These are phyloP conservation scores for Solanum chaucha DNA, from an alignment of 257 asterid species.

Conservation along the genomic window DNA sequence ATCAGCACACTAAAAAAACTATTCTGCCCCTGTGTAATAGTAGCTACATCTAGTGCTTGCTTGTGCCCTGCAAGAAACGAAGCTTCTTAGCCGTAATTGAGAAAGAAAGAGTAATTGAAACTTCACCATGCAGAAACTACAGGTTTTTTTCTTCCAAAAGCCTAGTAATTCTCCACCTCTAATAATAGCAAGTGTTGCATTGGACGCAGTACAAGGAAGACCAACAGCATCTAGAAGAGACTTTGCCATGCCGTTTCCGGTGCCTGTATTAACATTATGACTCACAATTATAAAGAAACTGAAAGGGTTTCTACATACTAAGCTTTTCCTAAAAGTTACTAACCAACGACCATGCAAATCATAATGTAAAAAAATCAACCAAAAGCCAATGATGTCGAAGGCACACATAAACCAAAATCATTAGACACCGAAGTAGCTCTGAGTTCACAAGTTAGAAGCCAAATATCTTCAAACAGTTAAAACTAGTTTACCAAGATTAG, in stretches of 20 bases:
- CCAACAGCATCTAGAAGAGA: slow-evolving; percentile 83
- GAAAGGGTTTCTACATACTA: background rate
- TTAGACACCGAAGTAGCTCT: background rate
- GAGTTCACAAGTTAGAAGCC: background rate
- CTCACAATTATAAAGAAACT: background rate
- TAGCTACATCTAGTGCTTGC: slow-evolving; percentile 72
- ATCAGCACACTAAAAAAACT: slow-evolving; percentile 66
- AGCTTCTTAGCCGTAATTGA: background rate
- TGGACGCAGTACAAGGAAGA: slow-evolving; percentile 59
- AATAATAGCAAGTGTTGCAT: slow-evolving; percentile 68
- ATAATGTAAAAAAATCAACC: background rate
- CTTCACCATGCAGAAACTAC: background rate
- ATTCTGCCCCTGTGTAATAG: slow-evolving; percentile 57
- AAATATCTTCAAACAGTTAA: background rate
- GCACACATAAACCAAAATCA: background rate
- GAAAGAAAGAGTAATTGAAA: background rate
- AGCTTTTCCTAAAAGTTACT: background rate
- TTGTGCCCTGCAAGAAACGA: slow-evolving; percentile 55
- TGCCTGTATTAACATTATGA: slow-evolving; percentile 32
- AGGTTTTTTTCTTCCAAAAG: background rate
- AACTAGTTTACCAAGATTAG: background rate
- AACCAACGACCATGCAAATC: background rate
- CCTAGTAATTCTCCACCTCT: slow-evolving; percentile 41
- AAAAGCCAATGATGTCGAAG: background rate
- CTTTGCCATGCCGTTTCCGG: slow-evolving; percentile 97